These are phyloP conservation scores for Neurospora intermedia DNA, from an alignment of 495 filamentous ascomycete genomes.

Conservation along the genomic window DNA sequence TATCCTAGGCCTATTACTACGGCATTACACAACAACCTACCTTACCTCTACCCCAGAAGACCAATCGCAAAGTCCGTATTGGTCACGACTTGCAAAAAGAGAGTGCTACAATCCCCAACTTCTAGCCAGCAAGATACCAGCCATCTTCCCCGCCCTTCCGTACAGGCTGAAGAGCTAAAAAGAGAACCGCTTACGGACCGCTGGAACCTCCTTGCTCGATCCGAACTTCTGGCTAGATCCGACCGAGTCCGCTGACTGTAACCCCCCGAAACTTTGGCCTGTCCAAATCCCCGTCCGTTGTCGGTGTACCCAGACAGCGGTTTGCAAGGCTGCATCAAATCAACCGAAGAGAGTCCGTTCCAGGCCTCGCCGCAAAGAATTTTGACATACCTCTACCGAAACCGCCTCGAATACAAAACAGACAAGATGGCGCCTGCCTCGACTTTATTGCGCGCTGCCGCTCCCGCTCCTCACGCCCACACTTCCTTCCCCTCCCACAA, in stretches of 20 bases:
- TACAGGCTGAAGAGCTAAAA: neutral
- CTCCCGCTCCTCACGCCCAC: neutral
- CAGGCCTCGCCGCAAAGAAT: neutral
- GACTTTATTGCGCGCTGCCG: neutral
- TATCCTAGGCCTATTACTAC: neutral
- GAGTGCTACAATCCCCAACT: neutral
- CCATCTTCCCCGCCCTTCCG: neutral
- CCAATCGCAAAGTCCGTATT: neutral
- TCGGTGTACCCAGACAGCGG: neutral
- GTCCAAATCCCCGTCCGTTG: neutral
- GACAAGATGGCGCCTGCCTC: neutral
- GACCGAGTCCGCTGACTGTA: neutral
- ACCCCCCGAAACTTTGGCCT: neutral
- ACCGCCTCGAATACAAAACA: neutral
- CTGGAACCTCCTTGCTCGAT: neutral
- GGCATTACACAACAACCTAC: neutral
- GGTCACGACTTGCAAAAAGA: neutral
- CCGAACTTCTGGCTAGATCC: neutral
- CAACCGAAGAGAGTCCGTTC: neutral
- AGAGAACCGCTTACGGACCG: neutral
- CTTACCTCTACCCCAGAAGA: no score
- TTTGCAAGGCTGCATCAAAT: neutral
- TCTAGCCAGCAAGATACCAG: neutral
- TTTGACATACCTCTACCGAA: neutral
- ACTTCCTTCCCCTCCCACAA: constrained; percentile 4